Evolutionary conservation across 495 filamentous ascomycete species (phyloP).

Genomic region (Penicillium dipodomyicola): DNA sequence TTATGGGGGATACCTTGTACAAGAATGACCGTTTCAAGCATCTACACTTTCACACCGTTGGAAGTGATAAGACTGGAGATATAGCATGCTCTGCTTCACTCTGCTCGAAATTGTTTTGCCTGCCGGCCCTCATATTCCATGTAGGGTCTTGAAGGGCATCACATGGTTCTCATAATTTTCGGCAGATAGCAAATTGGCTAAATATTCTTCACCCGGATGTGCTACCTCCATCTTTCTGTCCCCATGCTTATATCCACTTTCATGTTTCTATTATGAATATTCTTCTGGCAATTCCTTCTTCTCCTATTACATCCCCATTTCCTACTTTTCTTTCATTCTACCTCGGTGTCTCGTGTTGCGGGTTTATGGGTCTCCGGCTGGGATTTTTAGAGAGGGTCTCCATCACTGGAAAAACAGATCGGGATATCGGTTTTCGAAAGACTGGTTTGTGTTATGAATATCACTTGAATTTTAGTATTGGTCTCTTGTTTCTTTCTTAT

Average conservation of each 20-base stretch:
- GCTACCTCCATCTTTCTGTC: not conserved
- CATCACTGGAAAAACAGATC: slow-evolving; percentile 39
- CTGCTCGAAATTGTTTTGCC: not conserved
- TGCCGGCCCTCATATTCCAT: not conserved
- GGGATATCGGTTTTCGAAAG: slow-evolving; percentile 19
- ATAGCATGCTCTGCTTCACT: not conserved
- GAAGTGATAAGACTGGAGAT: not conserved
- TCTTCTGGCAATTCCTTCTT: not conserved
- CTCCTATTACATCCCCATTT: not conserved
- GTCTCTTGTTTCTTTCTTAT: slow-evolving; percentile 17
- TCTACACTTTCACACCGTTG: not conserved
- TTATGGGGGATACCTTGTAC: slow-evolving; percentile 1
- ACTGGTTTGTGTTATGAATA: slow-evolving; percentile 18
- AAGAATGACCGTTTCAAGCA: slow-evolving; percentile 7
- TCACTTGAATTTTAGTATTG: slow-evolving; percentile 10
- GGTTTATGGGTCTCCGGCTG: slow-evolving; percentile 31
- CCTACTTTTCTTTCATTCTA: slow-evolving; percentile 8
- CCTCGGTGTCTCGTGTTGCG: slow-evolving; percentile 28
- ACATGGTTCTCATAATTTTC: not conserved
- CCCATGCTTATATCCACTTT: not conserved
- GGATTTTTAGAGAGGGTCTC: slow-evolving; percentile 37
- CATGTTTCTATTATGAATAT: slow-evolving; percentile 10
- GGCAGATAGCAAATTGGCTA: slow-evolving; percentile 1
- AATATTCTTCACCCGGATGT: not conserved
- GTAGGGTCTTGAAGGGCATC: not conserved